Evolutionary conservation across 345 rosid genomes (phyloP), one percentile per base, ranked within the genome.

Genomic region (Salix exigua): DNA sequence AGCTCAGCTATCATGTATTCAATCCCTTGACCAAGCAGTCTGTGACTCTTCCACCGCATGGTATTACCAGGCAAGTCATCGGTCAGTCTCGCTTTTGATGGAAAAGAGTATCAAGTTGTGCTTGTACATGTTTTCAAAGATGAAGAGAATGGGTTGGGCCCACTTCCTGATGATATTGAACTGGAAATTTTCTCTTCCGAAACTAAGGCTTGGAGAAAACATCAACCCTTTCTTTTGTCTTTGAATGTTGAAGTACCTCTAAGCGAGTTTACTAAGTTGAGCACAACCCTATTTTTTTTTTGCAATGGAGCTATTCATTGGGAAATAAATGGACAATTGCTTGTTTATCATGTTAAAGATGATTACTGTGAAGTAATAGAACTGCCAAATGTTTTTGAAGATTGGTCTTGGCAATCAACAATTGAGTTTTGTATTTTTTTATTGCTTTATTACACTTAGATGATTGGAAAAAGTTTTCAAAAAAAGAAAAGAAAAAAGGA

Each of bases 301-400:
- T 77, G 58, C 17, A 73, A 70, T 33, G 75, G 73, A 16, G 79
- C 79, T 68, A 74, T 82, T 25, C 76, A 74, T 21, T 17, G 81
- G 84, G 66, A 37, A 35, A 71, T 82, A 6, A 51, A 51, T 30
- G 74, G 73, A 66, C 46, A 71, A 38, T 71, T 74, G 73, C 70
- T 78, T 37, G 19, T 61, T 46, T 74, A 74, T 51, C 58, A 60
- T 10, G 76, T 74, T 58, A 33, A 78, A 5, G 44, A 48, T 50
- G 42, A 58, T 30, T 35, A n/a, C 26, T 74, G 67, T 19, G 58
- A 71, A 23, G 55, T 66, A n/a, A 75, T 71, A 4, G 72, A 71
- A 12, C 44, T 74, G 60, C 81, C 83, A 60, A 42, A 51, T 51
- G 42, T 23, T 5, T 25, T 2, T 5, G 71, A 69, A 1, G 66